Conservation (phyloP, 2,329 filamentous ascomycete species). For the Parafenestella ontariensis region DNA sequence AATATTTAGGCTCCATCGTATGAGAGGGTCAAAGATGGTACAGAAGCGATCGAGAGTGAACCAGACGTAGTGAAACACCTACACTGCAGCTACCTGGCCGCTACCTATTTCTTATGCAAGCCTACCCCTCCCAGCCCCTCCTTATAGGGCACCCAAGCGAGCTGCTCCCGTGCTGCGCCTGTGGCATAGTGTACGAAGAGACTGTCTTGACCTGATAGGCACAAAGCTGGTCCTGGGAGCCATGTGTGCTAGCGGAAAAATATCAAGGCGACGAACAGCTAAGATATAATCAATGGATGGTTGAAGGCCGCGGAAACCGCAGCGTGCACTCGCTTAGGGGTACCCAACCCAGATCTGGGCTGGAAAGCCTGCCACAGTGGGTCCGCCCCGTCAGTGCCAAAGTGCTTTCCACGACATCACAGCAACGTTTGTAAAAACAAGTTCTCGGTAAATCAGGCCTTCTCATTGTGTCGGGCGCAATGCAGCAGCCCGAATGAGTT, state of each 20-base stretch:
- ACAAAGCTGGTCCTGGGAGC: neutral
- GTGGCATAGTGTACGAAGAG: neutral
- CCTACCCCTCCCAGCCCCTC: neutral
- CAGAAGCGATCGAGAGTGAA: conserved; percentile 7
- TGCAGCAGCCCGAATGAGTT: conserved; percentile 28
- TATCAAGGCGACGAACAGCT: neutral
- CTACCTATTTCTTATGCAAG: conserved; percentile 18
- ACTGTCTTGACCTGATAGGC: neutral
- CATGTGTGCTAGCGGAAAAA: neutral
- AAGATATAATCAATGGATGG: neutral
- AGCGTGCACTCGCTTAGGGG: conserved; percentile 21
- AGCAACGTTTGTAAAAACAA: conserved; percentile 5
- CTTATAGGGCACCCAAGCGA: conserved; percentile 8
- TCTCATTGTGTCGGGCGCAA: conserved; percentile 30
- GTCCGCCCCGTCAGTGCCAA: conserved; percentile 10
- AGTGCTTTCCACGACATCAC: conserved; percentile 28
- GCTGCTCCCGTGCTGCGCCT: neutral
- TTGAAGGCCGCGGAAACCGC: conserved; percentile 4
- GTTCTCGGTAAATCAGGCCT: conserved; percentile 19
- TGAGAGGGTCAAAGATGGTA: neutral
- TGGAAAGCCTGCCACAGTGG: conserved; percentile 11
- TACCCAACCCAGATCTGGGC: neutral
- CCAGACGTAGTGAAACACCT: conserved; percentile 17
- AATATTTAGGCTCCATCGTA: neutral
- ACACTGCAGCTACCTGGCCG: conserved; percentile 11